Base-by-base conservation (phyloP, 1,284 basidiomycete genomes). In the Schizophyllum amplum region DNA sequence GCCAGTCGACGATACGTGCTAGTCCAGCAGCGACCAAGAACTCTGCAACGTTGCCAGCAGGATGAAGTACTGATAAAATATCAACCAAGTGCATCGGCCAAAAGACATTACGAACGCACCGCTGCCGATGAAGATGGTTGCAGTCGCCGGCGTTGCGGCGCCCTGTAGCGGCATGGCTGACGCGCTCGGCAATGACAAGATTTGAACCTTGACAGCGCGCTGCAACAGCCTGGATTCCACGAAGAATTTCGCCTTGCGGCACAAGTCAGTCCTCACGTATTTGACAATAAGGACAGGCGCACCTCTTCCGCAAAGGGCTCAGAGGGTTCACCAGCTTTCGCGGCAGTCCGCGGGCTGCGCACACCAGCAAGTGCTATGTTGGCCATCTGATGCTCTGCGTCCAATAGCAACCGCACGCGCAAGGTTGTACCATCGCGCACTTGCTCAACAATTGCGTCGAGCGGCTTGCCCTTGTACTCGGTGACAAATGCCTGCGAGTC, bases 1-100 rank as follows among this genome's bases (percentile, higher is more conserved):
- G 96, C 95, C 96, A 98, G 69, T 97, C 95, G 59, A 98, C 90
- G 55, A 97, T 83, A 59, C 93, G 88, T 11, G 95, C 96, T 3
- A 98, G 78, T 53, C 96, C 94, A 51, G 84, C 84, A 2, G 81
- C 82, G 20, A 94, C 84, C 51, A 99, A 78, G 71, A 91, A 87
- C 65, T 96, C 92, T 17, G 94, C 94, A 54, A 99, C 90, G 71
- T 98, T 96, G 20, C 96, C 95, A 24, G 87, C 91, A 13, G 95
- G 94, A 67, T 98, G 96, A 25, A 93, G 74, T 11, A 92, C 87
- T 89, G 56, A 61, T 54, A 47, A 11, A 52, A 58, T 13, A 49
- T 57, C 55, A 53, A 47, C 50, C 42, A 46, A 47, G 47, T 48
- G 52, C 24, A 53, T 47, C 24, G 48, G 21, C 57, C 22, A 33